A percentile compares a stretch with the other conserved stretches of the same genome.
Conservation (phyloP, 2,329 filamentous ascomycete species). For the Penicillium sp. region DNA sequence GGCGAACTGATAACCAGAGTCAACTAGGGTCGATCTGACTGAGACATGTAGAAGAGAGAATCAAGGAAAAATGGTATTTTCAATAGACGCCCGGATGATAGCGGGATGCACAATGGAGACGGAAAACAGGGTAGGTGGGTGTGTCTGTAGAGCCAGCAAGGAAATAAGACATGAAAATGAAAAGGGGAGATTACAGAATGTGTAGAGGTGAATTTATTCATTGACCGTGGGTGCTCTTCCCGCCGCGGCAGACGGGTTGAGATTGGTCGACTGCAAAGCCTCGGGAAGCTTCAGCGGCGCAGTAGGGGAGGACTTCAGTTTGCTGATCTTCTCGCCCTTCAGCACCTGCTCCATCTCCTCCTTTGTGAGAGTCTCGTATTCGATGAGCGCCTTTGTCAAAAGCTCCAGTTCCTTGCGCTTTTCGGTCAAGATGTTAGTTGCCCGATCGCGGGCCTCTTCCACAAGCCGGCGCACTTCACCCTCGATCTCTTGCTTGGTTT, state of each 20-base stretch:
- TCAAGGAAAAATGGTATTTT: slow-evolving; percentile 21
- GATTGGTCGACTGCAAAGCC: slow-evolving; percentile 32
- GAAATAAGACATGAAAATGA: slow-evolving; percentile 6
- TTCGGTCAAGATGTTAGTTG: slow-evolving; percentile 65
- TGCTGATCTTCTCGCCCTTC: slow-evolving; percentile 75
- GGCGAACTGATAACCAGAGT: neutral
- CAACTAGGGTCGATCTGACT: neutral
- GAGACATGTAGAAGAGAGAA: slow-evolving; percentile 3
- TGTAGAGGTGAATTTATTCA: slow-evolving; percentile 18
- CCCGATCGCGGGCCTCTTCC: slow-evolving; percentile 75
- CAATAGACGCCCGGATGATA: slow-evolving; percentile 25
- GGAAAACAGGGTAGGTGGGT: neutral
- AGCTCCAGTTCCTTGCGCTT: slow-evolving; percentile 83
- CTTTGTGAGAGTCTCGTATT: slow-evolving; percentile 89
- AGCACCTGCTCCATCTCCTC: slow-evolving; percentile 90
- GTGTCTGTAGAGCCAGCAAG: slow-evolving; percentile 1
- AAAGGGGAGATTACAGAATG: slow-evolving; percentile 3
- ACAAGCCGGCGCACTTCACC: slow-evolving; percentile 80
- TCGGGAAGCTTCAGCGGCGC: slow-evolving; percentile 67
- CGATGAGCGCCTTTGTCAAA: slow-evolving; percentile 81
- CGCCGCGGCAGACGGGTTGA: slow-evolving; percentile 25
- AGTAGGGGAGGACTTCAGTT: slow-evolving; percentile 55
- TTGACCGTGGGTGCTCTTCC: slow-evolving; percentile 22
- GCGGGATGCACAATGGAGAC: slow-evolving; percentile 20
- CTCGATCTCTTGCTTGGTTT: slow-evolving; percentile 85